These are phyloP conservation scores for Byssoonygena ceratinophila DNA, from an alignment of 2,329 filamentous ascomycete species.

Conservation along the genomic window DNA sequence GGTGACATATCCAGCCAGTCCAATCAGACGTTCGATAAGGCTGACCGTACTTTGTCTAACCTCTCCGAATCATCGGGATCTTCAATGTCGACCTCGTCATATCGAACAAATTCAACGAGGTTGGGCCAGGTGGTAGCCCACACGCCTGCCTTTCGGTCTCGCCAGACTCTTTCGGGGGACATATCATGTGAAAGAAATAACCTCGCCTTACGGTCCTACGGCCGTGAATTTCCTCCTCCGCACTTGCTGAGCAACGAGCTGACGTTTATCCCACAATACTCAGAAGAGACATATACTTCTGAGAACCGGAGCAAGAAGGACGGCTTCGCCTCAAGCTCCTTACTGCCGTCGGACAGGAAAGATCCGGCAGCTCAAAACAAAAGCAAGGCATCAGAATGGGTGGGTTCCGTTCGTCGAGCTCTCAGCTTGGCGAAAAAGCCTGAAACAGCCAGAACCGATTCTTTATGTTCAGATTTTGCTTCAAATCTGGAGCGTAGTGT, in stretches of 20 bases:
- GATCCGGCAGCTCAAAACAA: slow-evolving; percentile 16
- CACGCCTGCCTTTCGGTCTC: slow-evolving; percentile 3
- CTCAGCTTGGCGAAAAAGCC: slow-evolving; percentile 37
- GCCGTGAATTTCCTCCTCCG: neutral
- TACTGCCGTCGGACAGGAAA: slow-evolving; percentile 21
- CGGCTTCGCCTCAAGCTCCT: slow-evolving; percentile 36
- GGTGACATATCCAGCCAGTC: neutral
- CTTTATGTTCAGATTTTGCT: neutral
- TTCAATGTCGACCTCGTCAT: slow-evolving; percentile 12
- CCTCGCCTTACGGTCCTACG: neutral
- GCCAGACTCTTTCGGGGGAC: neutral
- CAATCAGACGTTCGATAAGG: slow-evolving; percentile 35
- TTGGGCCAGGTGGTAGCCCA: slow-evolving; percentile 9
- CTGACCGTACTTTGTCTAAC: slow-evolving; percentile 46
- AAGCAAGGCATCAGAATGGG: slow-evolving; percentile 52
- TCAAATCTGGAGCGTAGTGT: slow-evolving; percentile 15
- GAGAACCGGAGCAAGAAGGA: slow-evolving; percentile 17
- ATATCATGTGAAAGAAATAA: neutral
- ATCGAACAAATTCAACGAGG: slow-evolving; percentile 12
- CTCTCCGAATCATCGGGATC: slow-evolving; percentile 43
- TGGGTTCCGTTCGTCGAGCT: slow-evolving; percentile 57
- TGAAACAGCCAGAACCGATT: slow-evolving; percentile 7
- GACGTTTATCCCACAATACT: neutral
- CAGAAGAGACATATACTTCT: neutral
- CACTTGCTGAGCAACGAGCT: neutral